phyloP scores from a whole-genome alignment of 148 eudicot genomes.

The Mesembryanthemum crystallinum region DNA sequence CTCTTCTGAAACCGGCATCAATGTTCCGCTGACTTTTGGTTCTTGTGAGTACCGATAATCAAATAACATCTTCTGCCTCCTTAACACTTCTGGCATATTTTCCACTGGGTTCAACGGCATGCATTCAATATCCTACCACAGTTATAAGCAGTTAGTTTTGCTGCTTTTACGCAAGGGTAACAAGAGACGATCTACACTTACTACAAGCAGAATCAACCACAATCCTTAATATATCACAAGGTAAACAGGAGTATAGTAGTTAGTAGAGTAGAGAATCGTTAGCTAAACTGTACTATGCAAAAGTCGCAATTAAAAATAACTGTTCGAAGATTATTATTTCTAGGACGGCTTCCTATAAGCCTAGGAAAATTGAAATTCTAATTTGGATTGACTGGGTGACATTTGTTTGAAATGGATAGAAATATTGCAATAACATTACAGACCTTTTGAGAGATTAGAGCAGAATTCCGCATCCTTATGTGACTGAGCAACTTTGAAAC shows the following conservation, averaged over 20 bases:
- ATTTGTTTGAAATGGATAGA: background rate
- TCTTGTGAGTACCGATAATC: conserved; percentile 42
- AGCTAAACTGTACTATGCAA: background rate
- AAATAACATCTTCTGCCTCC: conserved; percentile 40
- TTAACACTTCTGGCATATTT: conserved; percentile 67
- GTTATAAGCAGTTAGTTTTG: background rate
- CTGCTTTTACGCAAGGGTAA: background rate
- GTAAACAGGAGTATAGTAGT: background rate
- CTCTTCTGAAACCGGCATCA: conserved; percentile 34
- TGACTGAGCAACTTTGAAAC: background rate
- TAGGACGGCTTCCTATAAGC: too few species aligned
- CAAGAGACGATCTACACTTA: background rate
- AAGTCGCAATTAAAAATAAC: background rate
- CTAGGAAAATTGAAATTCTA: too few species aligned
- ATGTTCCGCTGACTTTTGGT: conserved; percentile 37
- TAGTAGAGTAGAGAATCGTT: background rate
- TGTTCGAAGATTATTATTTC: background rate
- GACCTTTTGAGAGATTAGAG: background rate
- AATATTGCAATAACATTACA: background rate
- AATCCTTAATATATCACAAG: background rate
- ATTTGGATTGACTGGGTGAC: background rate
- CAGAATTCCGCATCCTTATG: background rate
- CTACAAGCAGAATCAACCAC: background rate
- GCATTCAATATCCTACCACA: conserved; percentile 88
- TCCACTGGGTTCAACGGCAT: conserved; percentile 82